phyloP scores from a whole-genome alignment of 2,329 filamentous ascomycete species.

The Sclerotinia sclerotiorum region DNA sequence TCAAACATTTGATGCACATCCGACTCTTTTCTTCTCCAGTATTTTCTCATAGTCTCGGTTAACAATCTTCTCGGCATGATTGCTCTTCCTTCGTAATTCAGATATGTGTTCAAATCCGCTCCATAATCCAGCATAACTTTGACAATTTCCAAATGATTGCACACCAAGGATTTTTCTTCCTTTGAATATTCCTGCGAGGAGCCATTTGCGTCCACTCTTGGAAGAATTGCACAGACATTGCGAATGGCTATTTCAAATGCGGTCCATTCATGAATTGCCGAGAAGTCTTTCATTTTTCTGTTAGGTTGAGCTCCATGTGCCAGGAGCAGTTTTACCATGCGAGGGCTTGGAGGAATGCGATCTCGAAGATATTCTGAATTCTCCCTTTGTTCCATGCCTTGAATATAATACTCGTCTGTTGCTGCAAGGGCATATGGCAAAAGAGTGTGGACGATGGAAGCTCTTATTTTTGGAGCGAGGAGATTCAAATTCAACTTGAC shows the following conservation, averaged over 20 bases:
- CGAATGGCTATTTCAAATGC: not conserved
- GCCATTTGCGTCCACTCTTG: too few species aligned
- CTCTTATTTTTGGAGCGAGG: not conserved
- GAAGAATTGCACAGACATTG: not conserved
- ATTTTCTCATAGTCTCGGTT: not conserved
- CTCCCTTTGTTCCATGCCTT: not conserved
- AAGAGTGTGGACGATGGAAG: not conserved
- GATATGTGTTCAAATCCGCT: not conserved
- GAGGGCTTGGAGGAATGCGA: not conserved
- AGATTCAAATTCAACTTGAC: not conserved
- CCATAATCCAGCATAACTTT: not conserved
- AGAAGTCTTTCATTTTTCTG: not conserved
- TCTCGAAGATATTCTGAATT: not conserved
- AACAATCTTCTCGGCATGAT: not conserved
- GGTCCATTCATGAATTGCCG: not conserved
- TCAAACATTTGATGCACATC: not conserved
- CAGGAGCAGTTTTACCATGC: not conserved
- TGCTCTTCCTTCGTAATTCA: not conserved
- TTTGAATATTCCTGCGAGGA: not conserved
- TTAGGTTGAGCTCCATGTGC: not conserved
- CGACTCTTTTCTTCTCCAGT: not conserved
- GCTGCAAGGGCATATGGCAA: not conserved
- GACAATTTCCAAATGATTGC: conserved; percentile 3
- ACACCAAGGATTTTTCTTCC: not conserved
- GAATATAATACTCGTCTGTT: not conserved